Evolutionary conservation across 139 green algal genomes (phyloP), one percentile per base, ranked within the genome.

Genomic region (Micromonas pusilla): DNA sequence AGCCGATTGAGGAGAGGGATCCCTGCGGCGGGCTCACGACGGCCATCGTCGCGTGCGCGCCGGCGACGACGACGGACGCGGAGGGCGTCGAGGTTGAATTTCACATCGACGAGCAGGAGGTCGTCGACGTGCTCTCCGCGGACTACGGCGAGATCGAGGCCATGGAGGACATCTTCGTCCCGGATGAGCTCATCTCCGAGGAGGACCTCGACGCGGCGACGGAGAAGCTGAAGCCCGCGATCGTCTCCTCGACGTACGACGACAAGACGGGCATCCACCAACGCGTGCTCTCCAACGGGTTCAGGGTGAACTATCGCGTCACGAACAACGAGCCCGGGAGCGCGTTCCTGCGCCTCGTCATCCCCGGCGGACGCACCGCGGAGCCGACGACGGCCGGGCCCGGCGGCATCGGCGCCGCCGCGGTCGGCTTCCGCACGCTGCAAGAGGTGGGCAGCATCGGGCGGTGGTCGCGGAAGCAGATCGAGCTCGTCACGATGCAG

Each of bases 401-500:
- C 33, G 80, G 71, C 26, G 88, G 92, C 34, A 77, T 85, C 70
- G 94, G 92, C 31, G 85, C 87, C 26, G 89, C 96, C 30, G 83
- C 85, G 25, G 79, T 98, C 13, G 93, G 92, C 38, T 88, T 89
- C 3, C 84, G 93, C 39, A 87, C 92, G 37, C 85, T 98, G 2
- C 88, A 72, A 37, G 94, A 98, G 83, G 82, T 75, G 28, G 94
- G 94, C 32, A 89, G 86, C 0, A 88, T 97, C 36, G 93, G 91
- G 33, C 16, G 60, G 36, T 98, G 89, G 89, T 31, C n/a, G 23
- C 80, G 91, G 33, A 90, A 96, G 71, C 89, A 97, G 85, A 82
- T 96, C 39, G 93, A 98, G 89, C 87, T 97, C 37, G 98, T 97
- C 81, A 98, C 93, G 79, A 89, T 99, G 57, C 83, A 82, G 76